These are phyloP conservation scores for Noccaea bulbosa DNA, from an alignment of 345 rosid species.

Conservation along the genomic window DNA sequence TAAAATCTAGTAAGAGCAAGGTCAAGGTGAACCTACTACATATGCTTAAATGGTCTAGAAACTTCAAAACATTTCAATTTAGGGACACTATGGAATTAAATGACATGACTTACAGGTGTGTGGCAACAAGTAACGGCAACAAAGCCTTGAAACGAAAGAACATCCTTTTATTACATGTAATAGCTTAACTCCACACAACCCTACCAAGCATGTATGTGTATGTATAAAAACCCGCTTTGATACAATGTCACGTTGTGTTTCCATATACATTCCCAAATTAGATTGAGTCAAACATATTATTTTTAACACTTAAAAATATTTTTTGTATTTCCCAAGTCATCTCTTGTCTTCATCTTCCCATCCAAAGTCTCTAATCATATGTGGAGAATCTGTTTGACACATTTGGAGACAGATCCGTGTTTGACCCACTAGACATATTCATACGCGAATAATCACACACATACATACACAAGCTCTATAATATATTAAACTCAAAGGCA, in stretches of 20 bases:
- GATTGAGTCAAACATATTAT: slow-evolving; percentile 35
- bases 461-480: slow-evolving; percentile 27
- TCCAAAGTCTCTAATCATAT: slow-evolving; percentile 37
- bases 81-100: slow-evolving; percentile 25
- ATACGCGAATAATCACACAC: slow-evolving; percentile 28
- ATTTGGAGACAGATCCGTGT: slow-evolving; percentile 59
- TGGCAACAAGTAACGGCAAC: slow-evolving; percentile 34
- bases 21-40: neutral
- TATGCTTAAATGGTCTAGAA: slow-evolving; percentile 27
- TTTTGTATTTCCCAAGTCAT: slow-evolving; percentile 44
- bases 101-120: slow-evolving; percentile 33
- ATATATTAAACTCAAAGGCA: slow-evolving; percentile 32
- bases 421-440: slow-evolving; percentile 52
- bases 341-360: slow-evolving; percentile 57
- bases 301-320: slow-evolving; percentile 1
- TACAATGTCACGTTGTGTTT: slow-evolving; percentile 30
- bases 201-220: slow-evolving; percentile 2
- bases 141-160: slow-evolving; percentile 24
- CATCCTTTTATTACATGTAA: slow-evolving; percentile 18
- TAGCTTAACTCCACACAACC: slow-evolving; percentile 27
- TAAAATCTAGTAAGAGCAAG: neutral
- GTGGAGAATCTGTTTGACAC: slow-evolving; percentile 54
- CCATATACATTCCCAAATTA: slow-evolving; percentile 16
- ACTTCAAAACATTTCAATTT: neutral
- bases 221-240: slow-evolving; percentile 27